Base-by-base conservation (phyloP, 106 monocot species). In the Dioscorea zingiberensis region DNA sequence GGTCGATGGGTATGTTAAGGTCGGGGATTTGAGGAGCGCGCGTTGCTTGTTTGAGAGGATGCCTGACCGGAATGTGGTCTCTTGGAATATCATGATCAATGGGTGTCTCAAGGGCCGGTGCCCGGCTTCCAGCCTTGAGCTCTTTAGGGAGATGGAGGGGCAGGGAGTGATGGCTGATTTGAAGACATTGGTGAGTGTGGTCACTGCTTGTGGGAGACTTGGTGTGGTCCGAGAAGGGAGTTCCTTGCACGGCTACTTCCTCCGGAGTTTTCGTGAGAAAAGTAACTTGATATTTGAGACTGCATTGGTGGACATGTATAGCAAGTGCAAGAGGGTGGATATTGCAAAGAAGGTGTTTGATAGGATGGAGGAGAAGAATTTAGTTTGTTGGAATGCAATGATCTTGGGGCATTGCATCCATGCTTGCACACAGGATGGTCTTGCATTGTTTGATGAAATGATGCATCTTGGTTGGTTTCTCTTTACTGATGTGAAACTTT, bases 301-400 rank as follows among this genome's bases (percentile, higher is more conserved):
- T 0, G 66, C 85, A 2, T 47, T 81, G 73, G 51, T 85, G 18
- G 85, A 85, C 44, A 77, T 81, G 77, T 81, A 81, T 26, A 38
- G 77, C 11, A 85, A 73, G 55, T 81, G 85, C 47, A 49, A 74
- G 45, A 72, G 59, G 64, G 62, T 67, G 23, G 80, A 49, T 25
- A 21, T 58, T 18, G 80, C 85, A 16, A 56, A 56, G 66, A 74
- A 47, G 26, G 61, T 85, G 25, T 85, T 85, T 58, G 70, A 77
- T 54, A 27, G 38, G 53, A 73, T 85, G 27, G 7, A 21, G 5
- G 38, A 62, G 30, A 69, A 61, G 77, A 85, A 85, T 59, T 45
- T 85, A 51, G 66, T 85, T 14, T 77, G 67, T 62, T 85, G 85
- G 85, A 84, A 84, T 46, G 79, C 76, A 1, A 80, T 84, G 79